Conservation (phyloP, 768 basidiomycete species). For the Harrya chromipes region DNA sequence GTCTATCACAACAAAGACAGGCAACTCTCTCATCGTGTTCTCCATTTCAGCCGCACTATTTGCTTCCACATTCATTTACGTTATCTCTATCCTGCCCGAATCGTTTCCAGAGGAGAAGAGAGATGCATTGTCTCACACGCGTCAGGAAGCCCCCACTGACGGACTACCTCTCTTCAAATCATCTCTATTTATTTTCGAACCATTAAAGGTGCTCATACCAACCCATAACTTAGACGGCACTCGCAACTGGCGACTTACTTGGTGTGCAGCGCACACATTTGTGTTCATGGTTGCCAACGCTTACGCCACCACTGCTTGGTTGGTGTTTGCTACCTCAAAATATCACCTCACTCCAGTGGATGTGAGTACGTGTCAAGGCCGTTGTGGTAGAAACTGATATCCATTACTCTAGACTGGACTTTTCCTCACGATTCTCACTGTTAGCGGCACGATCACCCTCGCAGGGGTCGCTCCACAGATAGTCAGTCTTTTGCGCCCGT, state of each 20-base stretch:
- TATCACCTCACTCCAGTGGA: slow-evolving; percentile 27
- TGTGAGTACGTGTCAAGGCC: slow-evolving; percentile 8
- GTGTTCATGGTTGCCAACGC: slow-evolving; percentile 14
- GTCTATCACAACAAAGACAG: slow-evolving; percentile 25
- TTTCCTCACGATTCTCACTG: slow-evolving; percentile 17
- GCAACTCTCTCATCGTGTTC: slow-evolving; percentile 23
- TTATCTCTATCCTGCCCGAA: slow-evolving; percentile 27
- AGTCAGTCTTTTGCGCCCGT: slow-evolving; percentile 23
- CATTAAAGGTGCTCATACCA: slow-evolving; percentile 25
- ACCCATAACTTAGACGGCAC: slow-evolving; percentile 12
- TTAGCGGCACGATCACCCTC: slow-evolving; percentile 19
- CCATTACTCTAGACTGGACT: slow-evolving; percentile 24
- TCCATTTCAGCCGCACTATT: slow-evolving; percentile 16
- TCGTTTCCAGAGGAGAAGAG: slow-evolving; percentile 28
- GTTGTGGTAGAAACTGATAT: background rate
- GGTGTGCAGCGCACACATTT: slow-evolving; percentile 28
- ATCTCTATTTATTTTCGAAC: slow-evolving; percentile 19
- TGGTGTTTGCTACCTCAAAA: slow-evolving; percentile 26
- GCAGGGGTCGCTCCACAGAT: slow-evolving; percentile 19
- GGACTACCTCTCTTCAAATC: background rate
- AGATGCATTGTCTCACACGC: slow-evolving; percentile 11
- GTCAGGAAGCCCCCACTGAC: background rate
- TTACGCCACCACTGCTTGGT: slow-evolving; percentile 16
- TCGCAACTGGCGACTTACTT: slow-evolving; percentile 29
- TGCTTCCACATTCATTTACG: slow-evolving; percentile 18